Percentiles rank a stretch among this genome's conserved stretches.
Evolutionary conservation across 2,329 filamentous ascomycete genomes (phyloP).

Genomic region (Aspergillus ruber): DNA sequence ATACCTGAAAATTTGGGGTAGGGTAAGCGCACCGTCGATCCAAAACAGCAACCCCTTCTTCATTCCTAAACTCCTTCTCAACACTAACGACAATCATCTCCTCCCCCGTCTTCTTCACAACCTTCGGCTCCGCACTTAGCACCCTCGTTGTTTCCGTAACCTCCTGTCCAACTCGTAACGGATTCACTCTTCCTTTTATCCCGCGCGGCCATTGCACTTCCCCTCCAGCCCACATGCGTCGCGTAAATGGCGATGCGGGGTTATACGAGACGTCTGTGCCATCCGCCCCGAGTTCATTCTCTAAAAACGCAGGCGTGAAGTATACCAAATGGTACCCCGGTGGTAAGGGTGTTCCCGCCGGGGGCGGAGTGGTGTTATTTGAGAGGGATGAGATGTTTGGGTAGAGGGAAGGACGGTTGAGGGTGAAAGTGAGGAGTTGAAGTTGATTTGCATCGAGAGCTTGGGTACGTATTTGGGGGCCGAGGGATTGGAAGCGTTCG

Average conservation of each 20-base stretch:
- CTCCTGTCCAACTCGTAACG: conserved; percentile 49
- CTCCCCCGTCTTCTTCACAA: conserved; percentile 47
- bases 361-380: conserved; percentile 26
- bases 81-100: conserved; percentile 62
- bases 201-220: conserved; percentile 47
- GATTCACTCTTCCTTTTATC: conserved; percentile 25
- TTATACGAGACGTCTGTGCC: conserved; percentile 58
- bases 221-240: conserved; percentile 64
- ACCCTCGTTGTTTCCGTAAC: conserved; percentile 53
- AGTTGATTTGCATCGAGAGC: conserved; percentile 57
- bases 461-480: conserved; percentile 44
- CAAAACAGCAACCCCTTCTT: conserved; percentile 46
- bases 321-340: conserved; percentile 59
- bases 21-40: conserved; percentile 44
- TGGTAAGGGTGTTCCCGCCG: conserved; percentile 46
- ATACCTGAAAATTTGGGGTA: background rate
- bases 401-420: conserved; percentile 45
- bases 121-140: conserved; percentile 50
- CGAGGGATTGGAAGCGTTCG: conserved; percentile 35
- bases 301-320: conserved; percentile 54
- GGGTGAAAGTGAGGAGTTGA: conserved; percentile 54
- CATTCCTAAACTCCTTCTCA: conserved; percentile 53
- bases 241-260: conserved; percentile 52
- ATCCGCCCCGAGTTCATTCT: conserved; percentile 51
- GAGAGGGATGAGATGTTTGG: conserved; percentile 35